A percentile compares a stretch with the other conserved stretches of the same genome.
Evolutionary conservation across 2,329 filamentous ascomycete species (phyloP).

Genomic region (Alternaria metachromatica): DNA sequence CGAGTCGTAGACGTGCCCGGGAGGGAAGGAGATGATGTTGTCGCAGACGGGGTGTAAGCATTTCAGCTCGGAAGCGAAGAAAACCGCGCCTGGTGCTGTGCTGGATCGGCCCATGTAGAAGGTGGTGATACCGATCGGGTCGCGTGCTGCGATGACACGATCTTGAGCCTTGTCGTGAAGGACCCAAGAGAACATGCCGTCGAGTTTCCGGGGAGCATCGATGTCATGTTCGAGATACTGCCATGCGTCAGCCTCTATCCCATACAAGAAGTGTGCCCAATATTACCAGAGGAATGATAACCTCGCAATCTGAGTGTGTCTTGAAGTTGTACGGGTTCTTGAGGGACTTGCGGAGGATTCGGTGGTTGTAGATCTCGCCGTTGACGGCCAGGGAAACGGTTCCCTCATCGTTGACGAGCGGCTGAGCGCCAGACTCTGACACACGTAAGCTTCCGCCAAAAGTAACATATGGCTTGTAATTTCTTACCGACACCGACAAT

Average conservation of each 20-base stretch:
- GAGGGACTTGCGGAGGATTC: constrained; percentile 85
- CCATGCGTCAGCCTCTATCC: constrained; percentile 23
- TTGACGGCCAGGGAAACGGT: constrained; percentile 94
- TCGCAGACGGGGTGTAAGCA: constrained; percentile 92
- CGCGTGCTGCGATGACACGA: constrained; percentile 89
- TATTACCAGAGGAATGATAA: constrained; percentile 93
- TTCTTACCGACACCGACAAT: constrained; percentile 92
- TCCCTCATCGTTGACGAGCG: constrained; percentile 88
- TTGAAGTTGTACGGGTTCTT: constrained; percentile 93
- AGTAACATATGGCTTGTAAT: constrained; percentile 35
- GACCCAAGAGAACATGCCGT: constrained; percentile 99
- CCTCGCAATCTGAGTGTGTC: constrained; percentile 97
- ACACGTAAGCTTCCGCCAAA: constrained; percentile 26
- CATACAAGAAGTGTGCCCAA: background rate
- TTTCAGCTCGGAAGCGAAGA: constrained; percentile 98
- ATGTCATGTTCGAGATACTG: constrained; percentile 92
- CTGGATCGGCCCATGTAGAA: constrained; percentile 94
- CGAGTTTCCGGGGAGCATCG: constrained; percentile 89
- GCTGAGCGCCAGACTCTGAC: constrained; percentile 91
- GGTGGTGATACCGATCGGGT: constrained; percentile 96
- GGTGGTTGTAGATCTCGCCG: constrained; percentile 99
- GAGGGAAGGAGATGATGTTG: constrained; percentile 91
- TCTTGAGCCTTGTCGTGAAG: constrained; percentile 95
- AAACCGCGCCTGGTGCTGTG: constrained; percentile 80
- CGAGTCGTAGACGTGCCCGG: constrained; percentile 95